Conservation (phyloP, 2,329 filamentous ascomycete species). For the Curvularia eragrostidis region DNA sequence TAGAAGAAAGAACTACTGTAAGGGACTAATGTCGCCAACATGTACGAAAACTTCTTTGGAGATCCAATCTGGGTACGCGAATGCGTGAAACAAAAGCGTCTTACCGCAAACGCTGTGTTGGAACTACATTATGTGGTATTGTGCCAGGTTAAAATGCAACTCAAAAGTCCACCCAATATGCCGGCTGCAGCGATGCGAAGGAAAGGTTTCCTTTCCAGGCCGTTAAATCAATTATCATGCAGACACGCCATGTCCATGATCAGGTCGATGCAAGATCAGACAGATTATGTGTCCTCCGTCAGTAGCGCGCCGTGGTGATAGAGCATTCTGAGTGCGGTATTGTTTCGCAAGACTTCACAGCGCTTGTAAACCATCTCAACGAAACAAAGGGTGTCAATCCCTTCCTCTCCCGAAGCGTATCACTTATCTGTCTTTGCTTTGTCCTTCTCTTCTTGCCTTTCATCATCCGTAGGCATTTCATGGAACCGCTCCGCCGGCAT, state of each 20-base stretch:
- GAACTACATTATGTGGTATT: not conserved
- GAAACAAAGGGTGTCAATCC: not conserved
- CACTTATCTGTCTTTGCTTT: not conserved
- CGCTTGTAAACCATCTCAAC: not conserved
- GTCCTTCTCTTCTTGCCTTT: not conserved
- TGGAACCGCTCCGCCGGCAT: not conserved
- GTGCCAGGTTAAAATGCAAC: not conserved
- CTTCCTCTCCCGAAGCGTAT: not conserved
- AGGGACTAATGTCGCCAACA: too few species aligned
- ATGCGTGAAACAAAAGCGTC: not conserved
- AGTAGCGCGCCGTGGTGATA: not conserved
- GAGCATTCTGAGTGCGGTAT: not conserved
- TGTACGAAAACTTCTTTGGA: not conserved
- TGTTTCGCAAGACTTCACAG: not conserved
- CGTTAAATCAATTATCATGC: not conserved
- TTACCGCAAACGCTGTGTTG: not conserved
- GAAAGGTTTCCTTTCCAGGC: not conserved
- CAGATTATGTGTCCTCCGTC: too few species aligned
- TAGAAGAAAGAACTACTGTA: too few species aligned
- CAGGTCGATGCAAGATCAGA: too few species aligned
- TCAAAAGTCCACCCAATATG: not conserved
- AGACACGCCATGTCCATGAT: too few species aligned
- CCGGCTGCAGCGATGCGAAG: not conserved
- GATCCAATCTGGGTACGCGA: not conserved
- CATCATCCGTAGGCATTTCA: not conserved